Base-by-base conservation (phyloP, 768 basidiomycete genomes). In the Phlebiopsis gigantea region DNA sequence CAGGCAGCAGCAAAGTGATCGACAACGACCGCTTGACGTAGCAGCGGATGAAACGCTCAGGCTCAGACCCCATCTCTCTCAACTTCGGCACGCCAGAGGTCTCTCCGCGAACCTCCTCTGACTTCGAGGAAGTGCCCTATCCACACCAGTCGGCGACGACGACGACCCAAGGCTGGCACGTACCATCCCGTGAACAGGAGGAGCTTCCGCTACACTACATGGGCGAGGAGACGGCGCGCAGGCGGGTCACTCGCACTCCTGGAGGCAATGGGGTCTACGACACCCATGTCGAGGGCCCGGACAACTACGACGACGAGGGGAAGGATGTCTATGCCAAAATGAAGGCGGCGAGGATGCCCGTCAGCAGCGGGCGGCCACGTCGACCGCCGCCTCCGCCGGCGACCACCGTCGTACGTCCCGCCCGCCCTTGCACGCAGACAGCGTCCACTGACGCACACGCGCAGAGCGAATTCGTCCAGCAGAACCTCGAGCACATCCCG, bases 401-500 rank as follows among this genome's bases (percentile, higher is more conserved):
- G 24, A 84, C 86, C 3, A 83, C 81, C 30, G 48, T 67, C 50
- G 65, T 66, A 59, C 60, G 63, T 63, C 42, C 63, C n/a, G 49
- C 50, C 51, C 29, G 55, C 19, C n/a, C 31, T 56, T 56, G 57
- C 53, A 45, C 14, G 63, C 51, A 1, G n/a, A 21, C 19, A n/a
- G 8, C 31, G 5, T 42, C 14, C 44, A 0, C 49, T 39, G 47
- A 51, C 50, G n/a, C 30, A 52, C 31, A 39, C 29, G 39, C 24
- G 8, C 65, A 92, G 88, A 73, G 75, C 66, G 90, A 93, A 70
- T 89, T 91, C 69, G 65, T 91, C 49, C 71, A 81, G 53, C 90
- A 93, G 77, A 91, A 93, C 71, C 72, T 82, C 52, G 89, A 92
- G 62, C 83, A 88, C 68, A 69, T 93, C 60, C 79, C 86, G 0